These are phyloP conservation scores for Neonectria coccinea DNA, from an alignment of 2,329 filamentous ascomycete genomes.

Conservation along the genomic window DNA sequence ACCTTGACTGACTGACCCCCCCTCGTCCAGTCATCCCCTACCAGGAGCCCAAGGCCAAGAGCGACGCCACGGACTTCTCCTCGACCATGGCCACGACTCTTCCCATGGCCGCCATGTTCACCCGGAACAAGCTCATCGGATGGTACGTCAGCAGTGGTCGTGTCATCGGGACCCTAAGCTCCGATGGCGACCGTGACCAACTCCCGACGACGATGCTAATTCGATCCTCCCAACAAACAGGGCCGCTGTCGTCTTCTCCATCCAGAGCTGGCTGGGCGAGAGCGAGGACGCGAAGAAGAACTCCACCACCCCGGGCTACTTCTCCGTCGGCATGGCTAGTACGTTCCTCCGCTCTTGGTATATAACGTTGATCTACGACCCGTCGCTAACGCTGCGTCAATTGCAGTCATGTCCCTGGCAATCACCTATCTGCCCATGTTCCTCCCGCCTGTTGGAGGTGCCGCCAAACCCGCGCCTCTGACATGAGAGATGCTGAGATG, in stretches of 20 bases:
- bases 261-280: conserved; percentile 83
- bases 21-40: conserved; percentile 82
- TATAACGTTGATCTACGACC: background rate
- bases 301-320: conserved; percentile 73
- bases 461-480: conserved; percentile 45
- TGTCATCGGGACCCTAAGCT: conserved; percentile 13
- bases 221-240: conserved; percentile 54
- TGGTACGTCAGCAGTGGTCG: conserved; percentile 59
- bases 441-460: conserved; percentile 55
- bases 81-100: conserved; percentile 81
- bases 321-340: conserved; percentile 85
- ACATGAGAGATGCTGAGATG: conserved; percentile 30
- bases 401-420: conserved; percentile 69
- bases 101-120: conserved; percentile 97
- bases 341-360: conserved; percentile 52
- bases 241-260: conserved; percentile 78
- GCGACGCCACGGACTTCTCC: conserved; percentile 74
- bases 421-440: conserved; percentile 65
- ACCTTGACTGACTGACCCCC: conserved; percentile 14
- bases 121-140: conserved; percentile 83
- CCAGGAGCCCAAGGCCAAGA: conserved; percentile 77
- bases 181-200: conserved; percentile 12
- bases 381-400: conserved; percentile 25
- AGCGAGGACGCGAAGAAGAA: conserved; percentile 74
- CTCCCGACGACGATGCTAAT: conserved; percentile 19